A percentile compares a stretch with the other conserved stretches of the same genome.
These are phyloP conservation scores for Xylaria multiplex DNA, from an alignment of 2,329 filamentous ascomycete species.

Conservation along the genomic window DNA sequence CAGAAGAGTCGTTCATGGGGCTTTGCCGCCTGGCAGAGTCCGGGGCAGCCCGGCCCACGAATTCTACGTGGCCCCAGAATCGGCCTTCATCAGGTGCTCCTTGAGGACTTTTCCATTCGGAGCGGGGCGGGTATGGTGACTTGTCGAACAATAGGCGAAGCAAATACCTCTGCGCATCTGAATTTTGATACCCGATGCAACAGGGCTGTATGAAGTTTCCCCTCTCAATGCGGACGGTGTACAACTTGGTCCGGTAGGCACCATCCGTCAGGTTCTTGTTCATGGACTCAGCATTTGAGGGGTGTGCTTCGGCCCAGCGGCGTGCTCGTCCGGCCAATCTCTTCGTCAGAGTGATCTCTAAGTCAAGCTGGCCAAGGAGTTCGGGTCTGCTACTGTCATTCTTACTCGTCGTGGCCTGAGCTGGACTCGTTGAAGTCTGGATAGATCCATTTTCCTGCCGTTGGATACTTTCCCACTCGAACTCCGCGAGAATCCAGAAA, in stretches of 20 bases:
- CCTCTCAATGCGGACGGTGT: conserved; percentile 42
- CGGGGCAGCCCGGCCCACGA: conserved; percentile 38
- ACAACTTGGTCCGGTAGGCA: conserved; percentile 42
- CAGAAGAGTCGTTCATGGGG: conserved; percentile 37
- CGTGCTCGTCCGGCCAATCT: conserved; percentile 31
- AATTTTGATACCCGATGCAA: conserved; percentile 24
- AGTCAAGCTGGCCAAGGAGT: conserved; percentile 33
- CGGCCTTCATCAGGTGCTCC: conserved; percentile 36
- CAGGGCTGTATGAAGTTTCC: conserved; percentile 43
- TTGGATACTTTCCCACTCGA: conserved; percentile 40
- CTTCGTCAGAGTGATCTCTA: conserved; percentile 42
- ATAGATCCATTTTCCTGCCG: conserved; percentile 9
- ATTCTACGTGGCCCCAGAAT: conserved; percentile 42
- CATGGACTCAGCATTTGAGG: conserved; percentile 29
- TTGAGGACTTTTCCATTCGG: conserved; percentile 41
- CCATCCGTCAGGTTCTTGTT: conserved; percentile 38
- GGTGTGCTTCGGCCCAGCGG: conserved; percentile 21
- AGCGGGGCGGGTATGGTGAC: conserved; percentile 45
- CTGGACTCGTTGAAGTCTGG: neutral
- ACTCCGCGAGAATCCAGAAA: conserved; percentile 39
- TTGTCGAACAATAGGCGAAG: conserved; percentile 45
- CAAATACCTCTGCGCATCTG: conserved; percentile 33
- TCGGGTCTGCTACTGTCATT: conserved; percentile 22
- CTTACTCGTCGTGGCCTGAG: conserved; percentile 5
- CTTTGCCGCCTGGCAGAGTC: conserved; percentile 34